Evolutionary conservation across 1,284 basidiomycete species (phyloP).

Genomic region (Apiotrichum veenhuisii): DNA sequence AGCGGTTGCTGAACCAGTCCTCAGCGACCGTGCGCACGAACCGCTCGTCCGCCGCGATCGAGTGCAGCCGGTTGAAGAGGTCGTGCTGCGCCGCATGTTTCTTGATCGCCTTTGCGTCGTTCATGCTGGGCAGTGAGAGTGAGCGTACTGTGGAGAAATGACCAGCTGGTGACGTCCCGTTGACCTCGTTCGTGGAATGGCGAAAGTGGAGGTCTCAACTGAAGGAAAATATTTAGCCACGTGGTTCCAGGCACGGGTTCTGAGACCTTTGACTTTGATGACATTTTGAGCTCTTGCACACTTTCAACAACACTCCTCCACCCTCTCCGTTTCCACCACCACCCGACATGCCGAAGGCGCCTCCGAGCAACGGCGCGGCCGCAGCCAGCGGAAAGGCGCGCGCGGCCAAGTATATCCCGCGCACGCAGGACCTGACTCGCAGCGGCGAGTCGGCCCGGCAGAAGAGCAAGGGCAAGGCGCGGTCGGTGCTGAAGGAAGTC

Average conservation of each 20-base stretch:
- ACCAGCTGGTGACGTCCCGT: background rate
- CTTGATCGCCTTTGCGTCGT: constrained; percentile 32
- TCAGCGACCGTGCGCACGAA: constrained; percentile 64
- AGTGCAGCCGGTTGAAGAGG: constrained; percentile 80
- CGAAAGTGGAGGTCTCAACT: too few species aligned
- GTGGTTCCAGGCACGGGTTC: too few species aligned
- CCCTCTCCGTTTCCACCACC: background rate
- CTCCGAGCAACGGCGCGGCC: background rate
- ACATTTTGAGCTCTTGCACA: too few species aligned
- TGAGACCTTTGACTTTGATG: too few species aligned
- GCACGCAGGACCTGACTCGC: constrained; percentile 33
- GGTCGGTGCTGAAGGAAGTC: constrained; percentile 28
- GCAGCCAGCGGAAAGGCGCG: constrained; percentile 3
- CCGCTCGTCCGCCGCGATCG: constrained; percentile 67
- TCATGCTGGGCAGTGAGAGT: constrained; percentile 3
- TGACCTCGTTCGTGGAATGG: too few species aligned
- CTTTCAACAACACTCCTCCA: background rate
- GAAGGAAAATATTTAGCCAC: too few species aligned
- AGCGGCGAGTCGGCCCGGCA: constrained; percentile 18
- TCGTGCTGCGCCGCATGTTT: constrained; percentile 53
- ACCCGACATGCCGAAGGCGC: constrained; percentile 1
- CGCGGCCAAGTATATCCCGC: constrained; percentile 29
- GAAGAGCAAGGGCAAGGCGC: constrained; percentile 36
- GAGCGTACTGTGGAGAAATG: background rate
- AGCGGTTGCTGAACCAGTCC: constrained; percentile 51